Evolutionary conservation across 1,284 basidiomycete species (phyloP), one percentile per base, ranked within the genome.

Genomic region (Fomitopsis betulina): DNA sequence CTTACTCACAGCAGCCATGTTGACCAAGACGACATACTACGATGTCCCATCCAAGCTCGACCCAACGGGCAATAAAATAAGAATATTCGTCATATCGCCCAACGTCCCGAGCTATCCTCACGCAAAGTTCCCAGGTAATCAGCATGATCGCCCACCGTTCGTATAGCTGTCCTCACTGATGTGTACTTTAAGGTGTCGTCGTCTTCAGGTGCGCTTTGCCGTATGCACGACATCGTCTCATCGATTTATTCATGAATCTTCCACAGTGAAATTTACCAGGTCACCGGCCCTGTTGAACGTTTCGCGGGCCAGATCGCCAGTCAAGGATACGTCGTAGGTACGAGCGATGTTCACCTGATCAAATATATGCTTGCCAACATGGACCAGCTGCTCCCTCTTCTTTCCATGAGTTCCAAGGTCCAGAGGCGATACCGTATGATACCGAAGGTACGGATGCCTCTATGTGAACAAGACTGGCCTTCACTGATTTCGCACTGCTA

Each of bases 261-360:
- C 17, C 45, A 15, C 33, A 63, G 90, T 68, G 90, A 93, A 71
- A 93, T 93, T 58, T 93, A 93, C 69, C 90, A 93, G 72, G 90
- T 93, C 1, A 93, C 92, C 27, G 90, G 91, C 0, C 91, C 91
- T 39, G 91, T 94, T 13, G 89, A 93, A 68, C 82, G 93, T 45
- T 96, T 96, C 71, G 94, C 93, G 0, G 86, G 91, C 23, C 91
- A 94, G 74, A 96, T 97, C 65, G 94, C 94, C 1, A 91, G 91
- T 58, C 93, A 96, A 58, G 94, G 90, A 59, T 92, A 83, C 66
- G 81, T 93, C 55, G 87, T 90, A 4, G 90, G 89, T 84, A 56
- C 56, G 83, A 15, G 8, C 8, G 71, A 9, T 33, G 54, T 53
- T 15, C 19, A 50, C 23, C 49, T 52, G 33, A 51, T 9, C 32